phyloP scores from a whole-genome alignment of 2,329 filamentous ascomycete genomes.

The Fusarium subglutinans region DNA sequence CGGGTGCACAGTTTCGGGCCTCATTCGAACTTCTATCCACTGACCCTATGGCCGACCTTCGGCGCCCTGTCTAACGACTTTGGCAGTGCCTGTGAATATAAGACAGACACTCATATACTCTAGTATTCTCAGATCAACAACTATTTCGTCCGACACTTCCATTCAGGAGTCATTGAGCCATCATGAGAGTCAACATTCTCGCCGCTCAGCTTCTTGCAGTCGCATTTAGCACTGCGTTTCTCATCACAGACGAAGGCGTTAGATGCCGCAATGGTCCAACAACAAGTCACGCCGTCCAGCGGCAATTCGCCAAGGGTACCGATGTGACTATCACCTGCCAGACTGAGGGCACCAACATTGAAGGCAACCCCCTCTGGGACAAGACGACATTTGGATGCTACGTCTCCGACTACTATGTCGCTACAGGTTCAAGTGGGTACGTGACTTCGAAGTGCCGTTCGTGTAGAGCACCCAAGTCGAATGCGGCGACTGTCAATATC shows the following conservation, averaged over 20 bases:
- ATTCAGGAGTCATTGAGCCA: too few relatives aligned
- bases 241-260: constrained; percentile 12
- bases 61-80: rapidly evolving
- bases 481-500: constrained; percentile 17
- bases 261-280: constrained; percentile 11
- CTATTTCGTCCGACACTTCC: rapidly evolving
- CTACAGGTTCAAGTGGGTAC: not conserved
- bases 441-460: not conserved
- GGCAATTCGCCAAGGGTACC: not conserved
- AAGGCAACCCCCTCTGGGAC: constrained; percentile 7
- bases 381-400: constrained; percentile 7
- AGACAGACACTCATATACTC: not conserved
- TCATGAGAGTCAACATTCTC: not conserved
- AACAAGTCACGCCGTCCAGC: not conserved
- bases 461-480: constrained; percentile 10
- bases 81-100: not conserved
- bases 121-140: too few relatives aligned
- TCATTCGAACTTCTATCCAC: not conserved
- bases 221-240: not conserved
- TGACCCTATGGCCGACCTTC: rapidly evolving
- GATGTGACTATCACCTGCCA: constrained; percentile 15
- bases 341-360: not conserved
- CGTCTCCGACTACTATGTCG: constrained; percentile 18
- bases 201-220: not conserved
- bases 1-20: too few relatives aligned